A percentile compares a stretch with the other conserved stretches of the same genome.
Conservation (phyloP, 202 grass and related monocot genomes). For the Bolboschoenoplectus hybrid region DNA sequence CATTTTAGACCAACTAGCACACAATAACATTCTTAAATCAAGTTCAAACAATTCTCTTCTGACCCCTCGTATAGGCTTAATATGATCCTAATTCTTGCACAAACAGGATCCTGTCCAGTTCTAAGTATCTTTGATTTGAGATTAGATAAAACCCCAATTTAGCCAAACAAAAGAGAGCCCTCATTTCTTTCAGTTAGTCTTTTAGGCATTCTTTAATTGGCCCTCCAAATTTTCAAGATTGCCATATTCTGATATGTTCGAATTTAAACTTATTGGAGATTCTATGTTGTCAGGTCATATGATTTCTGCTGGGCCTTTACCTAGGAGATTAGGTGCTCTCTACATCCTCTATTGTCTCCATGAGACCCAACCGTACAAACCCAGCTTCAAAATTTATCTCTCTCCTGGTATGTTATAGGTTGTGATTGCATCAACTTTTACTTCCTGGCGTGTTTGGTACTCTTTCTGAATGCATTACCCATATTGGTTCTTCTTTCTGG, state of each 20-base stretch:
- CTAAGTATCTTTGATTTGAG: not conserved
- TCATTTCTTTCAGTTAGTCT: not conserved
- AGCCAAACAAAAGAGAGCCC: not conserved
- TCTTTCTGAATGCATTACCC: not conserved
- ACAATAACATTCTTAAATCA: not conserved
- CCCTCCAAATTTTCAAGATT: not conserved
- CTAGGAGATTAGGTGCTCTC: constrained; percentile 66
- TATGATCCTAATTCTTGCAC: not conserved
- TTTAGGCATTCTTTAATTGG: not conserved
- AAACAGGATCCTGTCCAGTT: not conserved
- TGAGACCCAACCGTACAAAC: constrained; percentile 79
- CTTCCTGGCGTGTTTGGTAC: not conserved
- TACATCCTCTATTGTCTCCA: constrained; percentile 96
- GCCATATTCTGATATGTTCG: not conserved
- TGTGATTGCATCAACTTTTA: not conserved
- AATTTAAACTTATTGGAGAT: not conserved
- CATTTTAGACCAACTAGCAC: not conserved
- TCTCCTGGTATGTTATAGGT: constrained; percentile 45
- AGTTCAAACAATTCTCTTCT: not conserved
- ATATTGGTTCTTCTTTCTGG: not conserved
- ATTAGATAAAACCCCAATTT: not conserved
- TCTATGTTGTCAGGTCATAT: constrained; percentile 56
- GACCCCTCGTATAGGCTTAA: not conserved
- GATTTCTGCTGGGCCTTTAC: constrained; percentile 53
- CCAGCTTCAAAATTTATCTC: constrained; percentile 81